Percentiles rank a stretch among this genome's conserved stretches.
These are phyloP conservation scores for Cochlearia excelsa DNA, from an alignment of 345 rosid genomes.

Conservation along the genomic window DNA sequence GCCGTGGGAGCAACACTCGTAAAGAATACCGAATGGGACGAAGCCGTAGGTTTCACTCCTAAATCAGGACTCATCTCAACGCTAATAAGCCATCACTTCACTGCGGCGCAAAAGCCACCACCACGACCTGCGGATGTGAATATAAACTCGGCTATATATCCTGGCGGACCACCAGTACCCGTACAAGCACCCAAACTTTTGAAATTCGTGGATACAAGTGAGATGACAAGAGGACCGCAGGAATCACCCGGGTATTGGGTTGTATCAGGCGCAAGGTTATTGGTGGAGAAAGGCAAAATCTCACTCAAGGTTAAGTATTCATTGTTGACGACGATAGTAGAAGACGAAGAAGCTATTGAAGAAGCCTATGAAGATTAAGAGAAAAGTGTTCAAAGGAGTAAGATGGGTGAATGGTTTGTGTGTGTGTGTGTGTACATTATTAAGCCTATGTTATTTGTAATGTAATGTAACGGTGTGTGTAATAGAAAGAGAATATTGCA, in stretches of 20 bases:
- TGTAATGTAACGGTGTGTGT: slow-evolving; percentile 31
- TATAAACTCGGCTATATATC: slow-evolving; percentile 89
- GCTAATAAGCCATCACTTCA: slow-evolving; percentile 86
- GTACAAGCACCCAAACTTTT: slow-evolving; percentile 81
- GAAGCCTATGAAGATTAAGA: slow-evolving; percentile 24
- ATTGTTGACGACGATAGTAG: slow-evolving; percentile 54
- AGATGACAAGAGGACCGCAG: slow-evolving; percentile 89
- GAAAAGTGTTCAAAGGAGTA: neutral
- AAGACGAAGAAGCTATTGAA: slow-evolving; percentile 48
- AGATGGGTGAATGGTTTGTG: neutral
- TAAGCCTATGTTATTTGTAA: slow-evolving; percentile 14
- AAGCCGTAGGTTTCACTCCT: slow-evolving; percentile 65
- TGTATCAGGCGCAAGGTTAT: slow-evolving; percentile 81
- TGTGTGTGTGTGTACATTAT: slow-evolving; percentile 24
- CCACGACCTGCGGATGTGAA: slow-evolving; percentile 84
- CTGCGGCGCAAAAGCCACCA: slow-evolving; percentile 73
- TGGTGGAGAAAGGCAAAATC: slow-evolving; percentile 84
- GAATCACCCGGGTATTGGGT: slow-evolving; percentile 96
- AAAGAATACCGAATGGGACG: slow-evolving; percentile 87
- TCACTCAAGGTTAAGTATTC: slow-evolving; percentile 91
- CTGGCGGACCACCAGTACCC: slow-evolving; percentile 92
- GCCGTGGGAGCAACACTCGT: slow-evolving; percentile 52
- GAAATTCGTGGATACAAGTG: slow-evolving; percentile 86
- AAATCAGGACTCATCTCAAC: slow-evolving; percentile 90
- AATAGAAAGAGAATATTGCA: too few relatives aligned